Conservation (phyloP, 805 yeast genomes). For the Ogataea nakhonphanomensis region DNA sequence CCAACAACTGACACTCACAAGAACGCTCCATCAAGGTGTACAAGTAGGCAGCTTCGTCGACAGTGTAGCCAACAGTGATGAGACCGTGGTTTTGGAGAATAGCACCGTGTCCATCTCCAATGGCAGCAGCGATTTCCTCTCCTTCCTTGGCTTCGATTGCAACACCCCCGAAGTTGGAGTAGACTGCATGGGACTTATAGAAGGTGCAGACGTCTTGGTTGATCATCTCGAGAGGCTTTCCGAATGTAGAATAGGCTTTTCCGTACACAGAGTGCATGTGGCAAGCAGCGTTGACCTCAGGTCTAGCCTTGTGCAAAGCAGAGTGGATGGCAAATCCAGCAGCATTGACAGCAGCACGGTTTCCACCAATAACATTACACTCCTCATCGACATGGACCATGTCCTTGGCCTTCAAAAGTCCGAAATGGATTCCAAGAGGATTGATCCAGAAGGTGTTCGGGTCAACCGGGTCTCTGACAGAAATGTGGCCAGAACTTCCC, state of each 20-base stretch:
- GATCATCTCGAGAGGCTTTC: slow-evolving; percentile 68
- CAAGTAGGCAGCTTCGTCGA: slow-evolving; percentile 71
- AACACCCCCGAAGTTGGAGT: slow-evolving; percentile 64
- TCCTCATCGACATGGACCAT: slow-evolving; percentile 62
- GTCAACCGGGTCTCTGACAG: slow-evolving; percentile 78
- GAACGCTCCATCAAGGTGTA: slow-evolving; percentile 60
- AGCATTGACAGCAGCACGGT: slow-evolving; percentile 47
- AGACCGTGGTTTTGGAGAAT: slow-evolving; percentile 74
- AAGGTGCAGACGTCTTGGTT: slow-evolving; percentile 74
- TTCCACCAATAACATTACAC: slow-evolving; percentile 63
- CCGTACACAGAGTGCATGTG: slow-evolving; percentile 67
- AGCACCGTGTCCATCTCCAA: slow-evolving; percentile 55
- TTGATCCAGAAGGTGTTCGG: slow-evolving; percentile 86
- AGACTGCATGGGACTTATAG: slow-evolving; percentile 64
- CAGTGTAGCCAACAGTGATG: slow-evolving; percentile 64
- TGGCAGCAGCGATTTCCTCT: slow-evolving; percentile 52
- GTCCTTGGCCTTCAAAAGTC: slow-evolving; percentile 54
- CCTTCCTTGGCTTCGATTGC: slow-evolving; percentile 69
- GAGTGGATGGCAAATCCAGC: slow-evolving; percentile 74
- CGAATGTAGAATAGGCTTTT: slow-evolving; percentile 63
- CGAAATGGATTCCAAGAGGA: slow-evolving; percentile 79
- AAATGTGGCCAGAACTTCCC: slow-evolving; percentile 84
- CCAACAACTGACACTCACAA: slow-evolving; percentile 64
- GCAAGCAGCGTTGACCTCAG: slow-evolving; percentile 69
- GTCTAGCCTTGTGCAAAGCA: slow-evolving; percentile 62